Conservation (phyloP, 495 filamentous ascomycete genomes). For the Sordaria brevicollis region DNA sequence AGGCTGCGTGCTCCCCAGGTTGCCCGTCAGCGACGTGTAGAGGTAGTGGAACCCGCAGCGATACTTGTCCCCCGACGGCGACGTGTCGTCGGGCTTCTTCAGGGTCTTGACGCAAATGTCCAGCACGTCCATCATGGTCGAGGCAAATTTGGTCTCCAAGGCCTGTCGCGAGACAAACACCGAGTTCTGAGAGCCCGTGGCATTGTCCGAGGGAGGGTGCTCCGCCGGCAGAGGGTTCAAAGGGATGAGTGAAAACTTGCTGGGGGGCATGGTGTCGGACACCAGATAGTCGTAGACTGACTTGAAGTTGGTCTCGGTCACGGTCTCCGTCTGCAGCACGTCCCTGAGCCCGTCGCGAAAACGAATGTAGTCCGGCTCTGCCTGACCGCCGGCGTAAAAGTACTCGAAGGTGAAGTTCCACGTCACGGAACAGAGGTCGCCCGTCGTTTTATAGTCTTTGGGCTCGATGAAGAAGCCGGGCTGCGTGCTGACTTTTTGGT, state of each 20-base stretch:
- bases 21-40: constrained; percentile 1
- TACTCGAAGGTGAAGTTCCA: constrained; percentile 1
- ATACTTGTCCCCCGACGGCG: background rate
- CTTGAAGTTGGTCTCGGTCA: background rate
- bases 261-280: background rate
- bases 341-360: background rate
- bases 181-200: constrained; percentile 1
- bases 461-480: constrained; percentile 1
- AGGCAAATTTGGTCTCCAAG: background rate
- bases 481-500: constrained; percentile 2
- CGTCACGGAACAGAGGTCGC: background rate
- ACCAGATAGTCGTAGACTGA: background rate
- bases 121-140: constrained; percentile 1
- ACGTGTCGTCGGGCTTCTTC: background rate
- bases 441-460: background rate
- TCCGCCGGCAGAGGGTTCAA: background rate
- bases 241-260: background rate
- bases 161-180: background rate
- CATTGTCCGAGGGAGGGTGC: background rate
- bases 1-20: background rate
- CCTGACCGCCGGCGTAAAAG: background rate
- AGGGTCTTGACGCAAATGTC: background rate
- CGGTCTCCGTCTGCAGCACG: background rate
- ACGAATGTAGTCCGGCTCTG: background rate
- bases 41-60: constrained; percentile 2